phyloP scores from a whole-genome alignment of 352 stramenopile genomes.

The Globisporangium nagaii region DNA sequence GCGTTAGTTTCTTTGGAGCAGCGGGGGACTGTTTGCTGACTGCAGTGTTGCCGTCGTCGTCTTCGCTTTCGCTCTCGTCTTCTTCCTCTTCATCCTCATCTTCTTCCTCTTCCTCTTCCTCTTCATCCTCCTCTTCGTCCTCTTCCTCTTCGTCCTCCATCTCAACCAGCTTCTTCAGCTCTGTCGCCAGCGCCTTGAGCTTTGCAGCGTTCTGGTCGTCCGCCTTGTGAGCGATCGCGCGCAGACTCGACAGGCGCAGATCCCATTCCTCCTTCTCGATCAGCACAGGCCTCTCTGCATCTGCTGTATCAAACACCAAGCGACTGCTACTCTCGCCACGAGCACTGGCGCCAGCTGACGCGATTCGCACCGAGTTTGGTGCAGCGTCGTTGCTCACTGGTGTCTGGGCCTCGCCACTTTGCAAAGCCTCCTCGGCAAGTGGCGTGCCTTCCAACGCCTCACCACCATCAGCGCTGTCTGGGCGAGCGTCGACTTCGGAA shows the following conservation, averaged over 20 bases:
- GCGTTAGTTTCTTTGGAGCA: background rate
- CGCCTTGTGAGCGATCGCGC: conserved; percentile 16
- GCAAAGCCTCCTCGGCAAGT: background rate
- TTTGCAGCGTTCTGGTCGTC: conserved; percentile 20
- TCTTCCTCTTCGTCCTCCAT: conserved; percentile 21
- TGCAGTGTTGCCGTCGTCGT: background rate
- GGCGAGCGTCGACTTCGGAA: background rate
- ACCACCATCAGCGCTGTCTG: background rate
- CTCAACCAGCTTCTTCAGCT: conserved; percentile 17
- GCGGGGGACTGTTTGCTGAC: too few species aligned
- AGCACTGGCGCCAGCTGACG: too few species aligned
- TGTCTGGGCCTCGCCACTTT: background rate
- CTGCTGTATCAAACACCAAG: background rate
- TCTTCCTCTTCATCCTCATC: conserved; percentile 8
- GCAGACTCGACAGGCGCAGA: conserved; percentile 24
- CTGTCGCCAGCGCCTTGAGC: conserved; percentile 8
- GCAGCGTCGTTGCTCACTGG: background rate
- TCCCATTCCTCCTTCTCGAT: conserved; percentile 19
- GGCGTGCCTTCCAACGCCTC: background rate
- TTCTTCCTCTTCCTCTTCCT: conserved; percentile 18
- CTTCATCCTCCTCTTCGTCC: conserved; percentile 16
- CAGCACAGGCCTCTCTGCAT: too few species aligned
- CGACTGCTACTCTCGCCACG: background rate
- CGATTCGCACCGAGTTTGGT: background rate
- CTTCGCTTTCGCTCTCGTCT: conserved; percentile 13